These are phyloP conservation scores for Nakazawaea ernobii DNA, from an alignment of 805 yeast genomes.

Conservation along the genomic window DNA sequence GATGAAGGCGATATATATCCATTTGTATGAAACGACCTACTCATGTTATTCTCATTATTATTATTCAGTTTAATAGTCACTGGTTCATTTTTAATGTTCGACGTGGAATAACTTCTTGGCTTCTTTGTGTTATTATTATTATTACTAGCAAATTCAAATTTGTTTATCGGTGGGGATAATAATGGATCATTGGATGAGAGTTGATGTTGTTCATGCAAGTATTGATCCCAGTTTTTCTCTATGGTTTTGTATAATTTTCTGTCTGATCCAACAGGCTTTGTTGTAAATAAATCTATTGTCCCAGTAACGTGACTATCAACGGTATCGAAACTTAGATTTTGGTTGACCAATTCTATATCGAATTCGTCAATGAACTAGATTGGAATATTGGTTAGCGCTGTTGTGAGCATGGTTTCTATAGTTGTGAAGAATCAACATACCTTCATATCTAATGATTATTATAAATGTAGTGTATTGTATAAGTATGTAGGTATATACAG, in stretches of 20 bases:
- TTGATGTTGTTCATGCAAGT: conserved; percentile 38
- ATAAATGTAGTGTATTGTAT: no score
- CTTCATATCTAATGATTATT: no score
- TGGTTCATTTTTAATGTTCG: conserved; percentile 4
- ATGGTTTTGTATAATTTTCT: conserved; percentile 82
- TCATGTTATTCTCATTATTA: not conserved
- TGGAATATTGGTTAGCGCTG: not conserved
- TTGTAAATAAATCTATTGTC: conserved; percentile 89
- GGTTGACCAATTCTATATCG: conserved; percentile 87
- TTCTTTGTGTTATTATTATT: not conserved
- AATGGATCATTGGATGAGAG: conserved; percentile 13
- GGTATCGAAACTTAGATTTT: conserved; percentile 74
- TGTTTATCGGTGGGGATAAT: conserved; percentile 10
- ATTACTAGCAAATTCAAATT: conserved; percentile 1
- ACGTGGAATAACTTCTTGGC: conserved; percentile 8
- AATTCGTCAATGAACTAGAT: conserved; percentile 85
- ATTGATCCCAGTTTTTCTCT: conserved; percentile 69
- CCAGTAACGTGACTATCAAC: conserved; percentile 75
- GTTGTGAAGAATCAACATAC: not conserved
- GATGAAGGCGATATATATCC: conserved; percentile 10
- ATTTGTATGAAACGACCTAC: conserved; percentile 6
- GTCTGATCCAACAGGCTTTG: conserved; percentile 89
- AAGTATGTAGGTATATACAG: no score
- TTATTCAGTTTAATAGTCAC: not conserved
- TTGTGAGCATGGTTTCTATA: not conserved